Evolutionary conservation across 306 rosid species (phyloP).

Genomic region (Vachellia pachyceras): DNA sequence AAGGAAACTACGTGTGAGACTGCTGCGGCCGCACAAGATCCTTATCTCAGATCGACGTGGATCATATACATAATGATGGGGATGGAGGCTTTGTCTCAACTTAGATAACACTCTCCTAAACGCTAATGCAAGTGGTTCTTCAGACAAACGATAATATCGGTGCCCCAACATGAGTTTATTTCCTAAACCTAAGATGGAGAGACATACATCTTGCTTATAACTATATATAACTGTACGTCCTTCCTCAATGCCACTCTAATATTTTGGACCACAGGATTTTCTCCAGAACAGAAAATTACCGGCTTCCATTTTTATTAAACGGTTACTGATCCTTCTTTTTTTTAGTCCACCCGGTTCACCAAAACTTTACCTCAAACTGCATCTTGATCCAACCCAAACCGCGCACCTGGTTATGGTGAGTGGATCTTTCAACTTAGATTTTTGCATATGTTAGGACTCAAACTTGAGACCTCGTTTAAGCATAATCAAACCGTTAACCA

Average conservation of each 20-base stretch:
- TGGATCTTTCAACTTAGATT: no score
- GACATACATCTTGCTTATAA: background rate
- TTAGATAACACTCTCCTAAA: background rate
- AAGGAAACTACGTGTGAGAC: constrained; percentile 48
- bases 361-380: no score
- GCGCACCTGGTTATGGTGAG: no score
- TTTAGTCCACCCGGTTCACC: no score
- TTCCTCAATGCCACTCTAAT: background rate
- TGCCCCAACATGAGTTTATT: background rate
- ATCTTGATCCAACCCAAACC: no score
- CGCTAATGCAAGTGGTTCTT: constrained; percentile 23
- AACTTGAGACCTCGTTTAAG: no score
- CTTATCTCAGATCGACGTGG: constrained; percentile 26
- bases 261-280: background rate
- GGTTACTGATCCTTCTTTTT: background rate
- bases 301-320: background rate
- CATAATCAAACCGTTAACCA: no score
- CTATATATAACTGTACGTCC: background rate
- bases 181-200: background rate
- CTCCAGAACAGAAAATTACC: background rate
- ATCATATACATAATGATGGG: constrained; percentile 18
- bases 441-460: no score
- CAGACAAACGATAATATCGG: constrained; percentile 9
- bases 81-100: constrained; percentile 32
- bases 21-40: background rate